Evolutionary conservation across 495 filamentous ascomycete genomes (phyloP).

Genomic region (Tuber brumale): DNA sequence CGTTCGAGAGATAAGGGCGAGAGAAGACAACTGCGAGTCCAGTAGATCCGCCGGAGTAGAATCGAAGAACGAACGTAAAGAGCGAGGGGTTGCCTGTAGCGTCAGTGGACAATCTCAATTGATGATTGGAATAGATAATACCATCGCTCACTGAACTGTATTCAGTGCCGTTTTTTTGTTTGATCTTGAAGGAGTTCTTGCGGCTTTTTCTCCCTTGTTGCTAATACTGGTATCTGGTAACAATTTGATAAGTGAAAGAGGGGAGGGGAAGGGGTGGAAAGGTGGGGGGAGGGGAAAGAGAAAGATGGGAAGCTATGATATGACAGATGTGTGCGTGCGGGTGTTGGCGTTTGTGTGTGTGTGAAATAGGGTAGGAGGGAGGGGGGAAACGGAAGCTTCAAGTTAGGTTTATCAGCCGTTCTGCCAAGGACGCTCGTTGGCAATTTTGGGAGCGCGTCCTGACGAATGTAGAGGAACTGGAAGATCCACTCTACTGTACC

Average conservation of each 20-base stretch:
- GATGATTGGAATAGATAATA: slow-evolving; percentile 23
- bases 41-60: slow-evolving; percentile 34
- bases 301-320: background rate
- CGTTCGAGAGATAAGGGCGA: slow-evolving; percentile 32
- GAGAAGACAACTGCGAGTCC: slow-evolving; percentile 32
- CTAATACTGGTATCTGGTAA: background rate
- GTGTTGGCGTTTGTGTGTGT: background rate
- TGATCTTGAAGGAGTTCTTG: background rate
- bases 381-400: background rate
- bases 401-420: background rate
- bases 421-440: background rate
- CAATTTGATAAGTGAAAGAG: background rate
- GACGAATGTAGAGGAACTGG: background rate
- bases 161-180: background rate
- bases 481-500: background rate
- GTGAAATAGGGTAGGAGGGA: background rate
- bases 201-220: background rate
- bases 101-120: slow-evolving; percentile 25
- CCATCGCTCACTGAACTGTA: slow-evolving; percentile 17
- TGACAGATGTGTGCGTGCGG: background rate
- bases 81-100: slow-evolving; percentile 37
- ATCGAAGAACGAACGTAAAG: slow-evolving; percentile 38
- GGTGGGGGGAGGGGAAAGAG: background rate
- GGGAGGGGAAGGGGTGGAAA: background rate
- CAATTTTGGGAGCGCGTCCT: background rate